Base-by-base conservation (phyloP, 2,329 filamentous ascomycete species). In the Lithohypha guttulata region DNA sequence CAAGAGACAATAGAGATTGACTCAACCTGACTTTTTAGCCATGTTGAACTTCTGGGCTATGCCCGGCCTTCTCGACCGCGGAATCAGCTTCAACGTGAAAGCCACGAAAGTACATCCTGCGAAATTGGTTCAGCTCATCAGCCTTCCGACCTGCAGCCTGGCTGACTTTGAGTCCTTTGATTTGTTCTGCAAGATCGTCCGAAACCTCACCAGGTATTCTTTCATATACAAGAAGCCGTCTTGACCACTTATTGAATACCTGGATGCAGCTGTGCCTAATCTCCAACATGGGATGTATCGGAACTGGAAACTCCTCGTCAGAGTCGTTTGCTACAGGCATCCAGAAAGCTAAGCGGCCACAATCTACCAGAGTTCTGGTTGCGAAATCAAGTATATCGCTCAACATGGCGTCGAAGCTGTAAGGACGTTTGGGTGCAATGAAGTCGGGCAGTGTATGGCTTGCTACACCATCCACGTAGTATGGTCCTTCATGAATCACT, bases 211-310 rank as follows among this genome's bases (percentile, higher is more conserved):
- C 77, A 1, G 73, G 69, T 14, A 83, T 64, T 37, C 86, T 74
- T 30, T 77, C 71, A 59, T 96, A 96, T 0, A 86, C 93, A 37
- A 96, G 81, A 23, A 98, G 68, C 48, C 85, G 74, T 43, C 91
- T 75, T 14, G 86, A 91, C 91, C 87, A 98, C 61, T 83, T 91
- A 55, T 85, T 89, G 57, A 98, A 98, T 0, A 73, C 69, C 57
- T 98, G 91, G 5, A 83, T 76, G 55, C 86, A 94, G 20, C 86
- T 73, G 29, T 73, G 77, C 14, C 86, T 71, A 17, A 89, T 64
- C 52, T 81, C 73, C 10, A 98, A 63, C 42, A 73, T 75, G 0
- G 82, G 81, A 56, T 96, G 85, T 14, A 69, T 42, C 3, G 51
- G 51, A 11, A 44, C 37, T 4, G 39, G 20, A 14, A 39, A 34